A percentile compares a stretch with the other conserved stretches of the same genome.
These are phyloP conservation scores for Talaromyces trachyspermus DNA, from an alignment of 495 filamentous ascomycete species.

Conservation along the genomic window DNA sequence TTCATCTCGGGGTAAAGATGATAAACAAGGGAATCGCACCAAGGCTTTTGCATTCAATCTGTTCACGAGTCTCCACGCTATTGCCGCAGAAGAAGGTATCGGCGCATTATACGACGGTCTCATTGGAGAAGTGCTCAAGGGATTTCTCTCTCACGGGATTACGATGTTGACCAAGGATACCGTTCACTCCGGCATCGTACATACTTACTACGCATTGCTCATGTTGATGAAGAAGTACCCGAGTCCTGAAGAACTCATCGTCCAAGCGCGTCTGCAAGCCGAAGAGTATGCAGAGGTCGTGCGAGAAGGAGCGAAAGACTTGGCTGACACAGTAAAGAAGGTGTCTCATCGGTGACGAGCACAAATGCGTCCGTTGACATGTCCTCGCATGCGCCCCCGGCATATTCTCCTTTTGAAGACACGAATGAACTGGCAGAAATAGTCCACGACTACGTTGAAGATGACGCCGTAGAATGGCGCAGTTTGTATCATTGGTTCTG, in stretches of 20 bases:
- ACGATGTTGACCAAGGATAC: conserved; percentile 86
- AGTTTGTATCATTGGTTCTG: conserved; percentile 43
- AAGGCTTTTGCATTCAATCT: background rate
- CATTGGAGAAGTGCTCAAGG: conserved; percentile 68
- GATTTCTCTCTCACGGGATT: conserved; percentile 79
- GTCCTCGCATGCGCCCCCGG: conserved; percentile 17
- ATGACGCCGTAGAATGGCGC: conserved; percentile 35
- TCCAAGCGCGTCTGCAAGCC: conserved; percentile 34
- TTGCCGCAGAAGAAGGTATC: conserved; percentile 60
- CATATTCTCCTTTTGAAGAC: conserved; percentile 13
- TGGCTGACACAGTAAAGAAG: conserved; percentile 25
- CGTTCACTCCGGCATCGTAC: conserved; percentile 68
- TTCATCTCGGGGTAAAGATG: conserved; percentile 15
- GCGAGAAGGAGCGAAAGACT: conserved; percentile 34
- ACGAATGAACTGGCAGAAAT: conserved; percentile 40
- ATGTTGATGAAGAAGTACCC: conserved; percentile 35
- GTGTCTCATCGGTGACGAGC: conserved; percentile 20
- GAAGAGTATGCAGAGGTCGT: conserved; percentile 38
- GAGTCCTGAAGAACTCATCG: conserved; percentile 34
- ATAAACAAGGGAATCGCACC: background rate
- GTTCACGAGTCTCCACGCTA: conserved; percentile 53
- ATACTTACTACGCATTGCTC: conserved; percentile 50
- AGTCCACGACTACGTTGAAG: conserved; percentile 42
- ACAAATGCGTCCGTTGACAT: conserved; percentile 28
- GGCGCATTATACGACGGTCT: conserved; percentile 71